phyloP scores from a whole-genome alignment of 2,329 filamentous ascomycete genomes.

The Calonectria montana region DNA sequence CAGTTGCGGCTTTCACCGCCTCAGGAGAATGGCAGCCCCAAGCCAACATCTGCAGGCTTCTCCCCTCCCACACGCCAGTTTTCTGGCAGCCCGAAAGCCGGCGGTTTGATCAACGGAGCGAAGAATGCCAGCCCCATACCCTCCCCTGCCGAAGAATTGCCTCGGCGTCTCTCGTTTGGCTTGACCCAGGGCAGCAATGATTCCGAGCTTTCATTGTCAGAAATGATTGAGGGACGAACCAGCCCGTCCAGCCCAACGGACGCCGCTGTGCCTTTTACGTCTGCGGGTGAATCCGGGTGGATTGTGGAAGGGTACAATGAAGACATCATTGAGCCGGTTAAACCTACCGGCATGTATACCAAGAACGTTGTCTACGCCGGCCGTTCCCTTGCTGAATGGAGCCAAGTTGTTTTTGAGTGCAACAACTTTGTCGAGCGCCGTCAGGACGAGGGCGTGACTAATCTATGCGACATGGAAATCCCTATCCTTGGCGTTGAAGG shows the following conservation, averaged over 20 bases:
- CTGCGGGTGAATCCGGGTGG: slow-evolving; percentile 33
- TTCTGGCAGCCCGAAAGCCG: slow-evolving; percentile 58
- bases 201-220: slow-evolving; percentile 36
- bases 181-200: slow-evolving; percentile 28
- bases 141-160: slow-evolving; percentile 46
- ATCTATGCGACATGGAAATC: slow-evolving; percentile 74
- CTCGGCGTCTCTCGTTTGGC: slow-evolving; percentile 34
- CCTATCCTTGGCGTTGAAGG: slow-evolving; percentile 55
- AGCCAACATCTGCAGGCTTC: slow-evolving; percentile 50
- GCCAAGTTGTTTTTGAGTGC: slow-evolving; percentile 78
- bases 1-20: slow-evolving; percentile 69
- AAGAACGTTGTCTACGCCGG: slow-evolving; percentile 72
- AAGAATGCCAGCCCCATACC: slow-evolving; percentile 59
- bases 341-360: slow-evolving; percentile 58
- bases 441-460: slow-evolving; percentile 77
- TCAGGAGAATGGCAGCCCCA: slow-evolving; percentile 52
- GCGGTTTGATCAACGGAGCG: slow-evolving; percentile 61
- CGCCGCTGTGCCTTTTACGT: slow-evolving; percentile 20
- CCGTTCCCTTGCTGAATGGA: slow-evolving; percentile 83
- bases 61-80: slow-evolving; percentile 59
- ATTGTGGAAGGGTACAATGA: slow-evolving; percentile 38
- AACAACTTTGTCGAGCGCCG: slow-evolving; percentile 85
- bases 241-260: slow-evolving; percentile 16
- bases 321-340: slow-evolving; percentile 54
- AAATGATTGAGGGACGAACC: slow-evolving; percentile 29